phyloP scores from a whole-genome alignment of 2,329 filamentous ascomycete genomes.

The Magnaporthiopsis rhizophila region DNA sequence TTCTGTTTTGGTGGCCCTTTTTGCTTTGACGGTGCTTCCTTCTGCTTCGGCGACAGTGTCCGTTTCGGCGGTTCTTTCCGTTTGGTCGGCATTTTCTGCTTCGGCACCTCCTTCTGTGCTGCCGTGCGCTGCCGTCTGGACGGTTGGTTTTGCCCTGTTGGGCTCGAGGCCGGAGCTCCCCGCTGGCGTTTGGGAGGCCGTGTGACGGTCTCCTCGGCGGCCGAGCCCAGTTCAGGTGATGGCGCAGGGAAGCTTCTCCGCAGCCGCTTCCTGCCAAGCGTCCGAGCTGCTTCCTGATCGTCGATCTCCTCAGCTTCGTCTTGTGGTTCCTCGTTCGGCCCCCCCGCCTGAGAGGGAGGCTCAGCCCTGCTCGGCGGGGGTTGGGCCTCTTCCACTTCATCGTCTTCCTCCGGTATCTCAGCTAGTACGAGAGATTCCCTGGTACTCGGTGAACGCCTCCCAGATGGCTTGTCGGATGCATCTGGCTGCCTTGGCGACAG shows the following conservation, averaged over 20 bases:
- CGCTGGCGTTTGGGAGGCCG: conserved; percentile 20
- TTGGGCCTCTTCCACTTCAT: conserved; percentile 13
- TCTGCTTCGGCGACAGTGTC: conserved; percentile 24
- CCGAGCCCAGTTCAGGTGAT: conserved; percentile 34
- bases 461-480: conserved; percentile 4
- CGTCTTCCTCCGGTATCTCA: conserved; percentile 16
- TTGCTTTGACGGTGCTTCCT: conserved; percentile 24
- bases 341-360: conserved; percentile 13
- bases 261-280: conserved; percentile 34
- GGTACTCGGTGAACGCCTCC: background rate
- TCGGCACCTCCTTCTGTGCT: conserved; percentile 10
- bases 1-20: conserved; percentile 25
- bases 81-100: conserved; percentile 23
- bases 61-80: conserved; percentile 24
- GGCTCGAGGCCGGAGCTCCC: conserved; percentile 23
- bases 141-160: conserved; percentile 19
- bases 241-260: conserved; percentile 27
- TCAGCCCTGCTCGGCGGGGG: background rate
- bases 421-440: background rate
- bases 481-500: conserved; percentile 6
- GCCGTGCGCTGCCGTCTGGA: conserved; percentile 1
- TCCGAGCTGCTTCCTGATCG: conserved; percentile 32
- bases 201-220: conserved; percentile 20
- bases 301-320: conserved; percentile 36
- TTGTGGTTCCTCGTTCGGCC: conserved; percentile 14